Base-by-base conservation (phyloP, 306 rosid species). In the Mucuna pruriens region DNA sequence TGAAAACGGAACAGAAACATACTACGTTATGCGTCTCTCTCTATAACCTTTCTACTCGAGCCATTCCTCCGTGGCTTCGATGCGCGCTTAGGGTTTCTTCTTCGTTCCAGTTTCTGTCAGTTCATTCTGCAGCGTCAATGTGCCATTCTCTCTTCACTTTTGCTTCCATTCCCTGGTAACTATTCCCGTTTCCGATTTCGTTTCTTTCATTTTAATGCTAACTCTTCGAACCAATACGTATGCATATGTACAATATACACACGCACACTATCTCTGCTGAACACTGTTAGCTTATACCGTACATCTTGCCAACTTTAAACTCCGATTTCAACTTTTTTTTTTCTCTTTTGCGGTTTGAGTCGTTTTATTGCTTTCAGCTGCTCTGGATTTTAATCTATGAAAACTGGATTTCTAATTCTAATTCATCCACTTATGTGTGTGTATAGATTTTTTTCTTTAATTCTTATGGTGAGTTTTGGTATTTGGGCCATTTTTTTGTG, bases 61-160 rank as follows among this genome's bases (percentile, higher is more conserved):
- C 65, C n/a, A 22, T 60, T 75, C 84, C 76, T 38, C 36, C 63
- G 40, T 55, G 29, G 20, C 76, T 46, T 71, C 79, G 52, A 38
- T 26, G 54, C 62, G 16, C 38, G 10, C 33, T 86, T 84, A 84
- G 89, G 91, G 89, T 85, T 91, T 89, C n/a, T 49, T 71, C 44
- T 22, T 83, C 22, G 61, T 42, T 42, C 31, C 31, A 29, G 31
- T 29, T 62, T 80, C 48, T 9, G 63, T 39, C 54, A 48, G 9
- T 46, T 54, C 38, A 55, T 73, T 38, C 38, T 58, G 60, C 46
- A 23, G 1, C 34, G 16, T 64, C 87, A 79, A 80, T 86, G 88
- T 65, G 45, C n/a, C 4, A 16, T 5, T 74, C 10, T 58, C 64
- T 68, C 31, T 72, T 75, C 6, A 0, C 57, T 26, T 36, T 76